Percentiles rank a stretch among this genome's conserved stretches.
These are phyloP conservation scores for Erysimum cheiri DNA, from an alignment of 441 rosid species.

Conservation along the genomic window DNA sequence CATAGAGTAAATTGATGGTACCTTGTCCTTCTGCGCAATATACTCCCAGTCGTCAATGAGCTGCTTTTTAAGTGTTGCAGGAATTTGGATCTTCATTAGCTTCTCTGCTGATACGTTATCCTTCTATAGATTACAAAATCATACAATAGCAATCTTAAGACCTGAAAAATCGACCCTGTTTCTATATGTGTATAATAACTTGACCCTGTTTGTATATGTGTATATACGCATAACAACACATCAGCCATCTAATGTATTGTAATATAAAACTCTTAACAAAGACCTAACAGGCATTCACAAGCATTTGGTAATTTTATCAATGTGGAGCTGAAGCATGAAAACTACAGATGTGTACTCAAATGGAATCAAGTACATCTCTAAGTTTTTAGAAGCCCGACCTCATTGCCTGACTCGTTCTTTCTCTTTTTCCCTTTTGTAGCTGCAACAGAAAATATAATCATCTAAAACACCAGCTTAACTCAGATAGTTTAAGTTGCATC, in stretches of 20 bases:
- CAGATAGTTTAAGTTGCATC: background rate
- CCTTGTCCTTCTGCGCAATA: conserved; percentile 87
- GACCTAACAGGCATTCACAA: conserved; percentile 9
- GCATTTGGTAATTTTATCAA: conserved; percentile 7
- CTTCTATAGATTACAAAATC: conserved; percentile 57
- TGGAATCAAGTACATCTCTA: conserved; percentile 14
- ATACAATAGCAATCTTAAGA: conserved; percentile 33
- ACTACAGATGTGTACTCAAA: conserved; percentile 1
- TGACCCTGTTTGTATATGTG: conserved; percentile 1
- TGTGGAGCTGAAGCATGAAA: conserved; percentile 1
- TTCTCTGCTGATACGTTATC: conserved; percentile 68
- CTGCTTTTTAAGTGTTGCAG: conserved; percentile 81
- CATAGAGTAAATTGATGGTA: conserved; percentile 35
- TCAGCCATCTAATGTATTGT: conserved; percentile 5
- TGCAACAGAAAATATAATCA: conserved; percentile 52
- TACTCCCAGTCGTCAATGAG: conserved; percentile 92
- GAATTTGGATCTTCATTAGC: conserved; percentile 84
- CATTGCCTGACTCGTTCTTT: conserved; percentile 74
- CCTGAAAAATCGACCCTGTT: background rate
- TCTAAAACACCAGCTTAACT: conserved; percentile 22
- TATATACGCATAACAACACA: background rate
- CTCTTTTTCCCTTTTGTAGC: conserved; percentile 86
- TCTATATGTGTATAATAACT: background rate
- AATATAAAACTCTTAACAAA: conserved; percentile 1
- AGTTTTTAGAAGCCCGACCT: conserved; percentile 61